Base-by-base conservation (phyloP, 768 basidiomycete genomes). In the Suillus subalutaceus region DNA sequence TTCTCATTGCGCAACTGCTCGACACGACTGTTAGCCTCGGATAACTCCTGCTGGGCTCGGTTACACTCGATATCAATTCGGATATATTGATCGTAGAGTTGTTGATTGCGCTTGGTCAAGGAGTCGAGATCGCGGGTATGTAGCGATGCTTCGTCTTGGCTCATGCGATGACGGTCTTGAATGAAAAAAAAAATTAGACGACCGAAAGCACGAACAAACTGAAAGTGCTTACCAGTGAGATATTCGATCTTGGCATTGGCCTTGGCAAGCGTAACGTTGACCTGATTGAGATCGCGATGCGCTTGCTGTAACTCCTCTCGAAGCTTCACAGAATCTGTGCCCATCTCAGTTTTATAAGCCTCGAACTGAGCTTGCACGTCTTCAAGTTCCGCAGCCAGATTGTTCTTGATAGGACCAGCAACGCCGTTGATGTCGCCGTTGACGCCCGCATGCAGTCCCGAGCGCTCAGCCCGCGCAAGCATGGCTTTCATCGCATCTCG, bases 1-100 rank as follows among this genome's bases (percentile, higher is more conserved):
- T 84, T 86, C 71, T 98, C 96, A 69, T 92, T 93, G 12, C 93
- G 88, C 46, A 95, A 80, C 65, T 92, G 89, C 68, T 96, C 94
- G 18, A 90, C 79, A 30, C 84, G 83, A 32, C 85, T 81, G 67
- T 86, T 87, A 3, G 87, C 82, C 8, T 82, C 76, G 26, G 86
- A 81, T 12, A 92, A 79, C 53, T 93, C 90, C 53, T 92, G 90
- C 18, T 86, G 79, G 43, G 89, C 85, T 63, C 91, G 85, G 68
- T 85, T 84, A 67, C 86, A 89, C 70, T 92, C 88, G 65, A 94
- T 89, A 69, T 95, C 93, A 57, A 89, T 79, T 37, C 90, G 86
- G 1, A 87, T 87, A 75, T 88, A 88, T 67, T 91, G 89, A 66
- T 92, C 90, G 68, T 88, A 88, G 3, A 95, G 81, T 59, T 90